Evolutionary conservation across 306 rosid genomes (phyloP), one percentile per base, ranked within the genome.

Genomic region (Cicer cuneatum): DNA sequence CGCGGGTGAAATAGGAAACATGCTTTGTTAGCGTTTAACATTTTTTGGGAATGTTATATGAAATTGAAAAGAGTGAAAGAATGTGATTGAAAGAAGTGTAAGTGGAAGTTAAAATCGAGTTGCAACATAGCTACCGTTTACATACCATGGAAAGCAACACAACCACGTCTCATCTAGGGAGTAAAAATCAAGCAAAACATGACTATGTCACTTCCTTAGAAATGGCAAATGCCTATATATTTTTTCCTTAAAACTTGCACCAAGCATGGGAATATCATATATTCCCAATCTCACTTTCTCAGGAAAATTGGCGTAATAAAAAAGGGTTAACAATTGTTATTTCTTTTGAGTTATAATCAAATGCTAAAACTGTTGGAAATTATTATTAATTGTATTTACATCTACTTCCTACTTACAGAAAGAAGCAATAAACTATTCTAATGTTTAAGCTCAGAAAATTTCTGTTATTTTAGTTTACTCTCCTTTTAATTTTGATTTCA

Each of bases 301-400:
- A 15, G 56, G 19, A 49, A 49, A n/a, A 49, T 53, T 18, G 33
- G 33, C 8, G 35, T 18, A 15, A 53, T 53, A 19, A 53, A 18
- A 53, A 12, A 3, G 35, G 37, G 19, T 19, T 56, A 56, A 18
- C 7, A 47, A 18, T 48, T 60, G 35, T 48, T 14, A 49, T 59
- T 78, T 39, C 64, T 40, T 19, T 10, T 16, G 46, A 59, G 7
- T 1, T 59, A 10, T 77, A 48, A 18, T 21, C 64, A 48, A 45
- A 60, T 69, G 56, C 65, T 13, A 15, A 15, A 14, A 69, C 13
- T 62, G 24, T 33, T 35, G 16, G 29, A 68, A 76, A 35, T 68
- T 69, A 38, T 40, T 19, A 77, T 18, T 3, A 59, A n/a, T 69
- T 69, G 37, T 58, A 69, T 19, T 19, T 7, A 48, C 35, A 69